Evolutionary conservation across 257 asterid species (phyloP), one percentile per base, ranked within the genome.

Genomic region (Salvia splendens): DNA sequence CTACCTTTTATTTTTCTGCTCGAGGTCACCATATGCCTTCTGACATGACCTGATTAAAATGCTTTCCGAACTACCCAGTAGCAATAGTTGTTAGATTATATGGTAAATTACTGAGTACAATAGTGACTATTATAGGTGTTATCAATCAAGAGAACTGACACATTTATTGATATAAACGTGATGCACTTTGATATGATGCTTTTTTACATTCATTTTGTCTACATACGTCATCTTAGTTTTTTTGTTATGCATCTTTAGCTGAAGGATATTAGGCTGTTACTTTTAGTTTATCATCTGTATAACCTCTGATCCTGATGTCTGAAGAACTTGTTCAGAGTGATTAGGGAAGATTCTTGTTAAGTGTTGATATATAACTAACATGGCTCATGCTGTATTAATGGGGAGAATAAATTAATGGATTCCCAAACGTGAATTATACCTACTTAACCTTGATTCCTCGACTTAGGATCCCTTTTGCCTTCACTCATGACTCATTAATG

Each of bases 1-100:
- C 28, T 49, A 45, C 48, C n/a, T 32, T 42, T 35, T 77, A 41
- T 48, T 57, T 10, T 58, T 64, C 73, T 68, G 55, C 55, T 68
- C 49, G 70, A 50, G 69, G 69, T 57, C 42, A 42, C 72, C 42
- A 61, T 4, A 58, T 41, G 41, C 12, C 61, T 43, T 56, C 69
- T 58, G 15, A 35, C 43, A 33, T 45, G 63, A 15, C 75, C 51
- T 46, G 63, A 69, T 73, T 35, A 45, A 62, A 58, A 43, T 61
- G 24, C 57, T 51, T 56, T 69, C 58, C 10, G 12, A 1, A 30
- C 36, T 72, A 40, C 40, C 41, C 28, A 12, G 10, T 54, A 24
- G 16, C 5, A 24, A 53, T 28, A 40, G 61, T 47, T 53, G 24
- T 17, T 59, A 46, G 56, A 56, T n/a, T 57, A 46, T 12, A 52